These are phyloP conservation scores for Bretschneidera sinensis DNA, from an alignment of 345 rosid genomes.

Conservation along the genomic window DNA sequence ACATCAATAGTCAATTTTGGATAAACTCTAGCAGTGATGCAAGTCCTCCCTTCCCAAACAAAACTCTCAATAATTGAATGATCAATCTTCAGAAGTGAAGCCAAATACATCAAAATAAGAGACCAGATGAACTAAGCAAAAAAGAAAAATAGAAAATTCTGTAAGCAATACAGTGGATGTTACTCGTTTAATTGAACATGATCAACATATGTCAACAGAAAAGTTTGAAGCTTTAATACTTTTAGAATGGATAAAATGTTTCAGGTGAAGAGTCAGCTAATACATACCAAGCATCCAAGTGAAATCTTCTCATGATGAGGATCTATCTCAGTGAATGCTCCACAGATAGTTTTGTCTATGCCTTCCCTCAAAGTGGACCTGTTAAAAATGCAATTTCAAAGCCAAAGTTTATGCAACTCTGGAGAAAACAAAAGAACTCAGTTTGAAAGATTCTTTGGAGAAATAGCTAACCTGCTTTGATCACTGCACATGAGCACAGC, in stretches of 20 bases:
- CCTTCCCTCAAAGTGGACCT: slow-evolving; percentile 48
- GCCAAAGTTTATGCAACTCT: no score
- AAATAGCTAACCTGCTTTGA: slow-evolving; percentile 20
- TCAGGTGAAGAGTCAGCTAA: no score
- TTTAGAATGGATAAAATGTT: no score
- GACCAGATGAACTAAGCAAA: no score
- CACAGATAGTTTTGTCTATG: slow-evolving; percentile 30
- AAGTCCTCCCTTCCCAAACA: slow-evolving; percentile 44
- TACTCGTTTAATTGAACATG: no score
- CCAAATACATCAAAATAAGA: not conserved
- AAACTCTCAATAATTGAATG: slow-evolving; percentile 51
- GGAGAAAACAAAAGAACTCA: no score
- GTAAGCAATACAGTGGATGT: no score
- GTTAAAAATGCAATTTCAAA: no score
- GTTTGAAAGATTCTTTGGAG: no score
- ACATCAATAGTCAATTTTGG: slow-evolving; percentile 40
- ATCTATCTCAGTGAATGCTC: slow-evolving; percentile 40
- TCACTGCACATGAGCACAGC: slow-evolving; percentile 43
- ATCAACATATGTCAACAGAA: no score
- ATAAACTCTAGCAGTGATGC: slow-evolving; percentile 61
- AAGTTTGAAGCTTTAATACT: no score
- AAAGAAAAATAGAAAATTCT: no score
- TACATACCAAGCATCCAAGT: slow-evolving; percentile 51
- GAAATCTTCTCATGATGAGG: slow-evolving; percentile 39
- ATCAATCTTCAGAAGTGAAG: slow-evolving; percentile 38